Evolutionary conservation across 2,329 filamentous ascomycete species (phyloP).

Genomic region (Aspergillus costaricaensis): DNA sequence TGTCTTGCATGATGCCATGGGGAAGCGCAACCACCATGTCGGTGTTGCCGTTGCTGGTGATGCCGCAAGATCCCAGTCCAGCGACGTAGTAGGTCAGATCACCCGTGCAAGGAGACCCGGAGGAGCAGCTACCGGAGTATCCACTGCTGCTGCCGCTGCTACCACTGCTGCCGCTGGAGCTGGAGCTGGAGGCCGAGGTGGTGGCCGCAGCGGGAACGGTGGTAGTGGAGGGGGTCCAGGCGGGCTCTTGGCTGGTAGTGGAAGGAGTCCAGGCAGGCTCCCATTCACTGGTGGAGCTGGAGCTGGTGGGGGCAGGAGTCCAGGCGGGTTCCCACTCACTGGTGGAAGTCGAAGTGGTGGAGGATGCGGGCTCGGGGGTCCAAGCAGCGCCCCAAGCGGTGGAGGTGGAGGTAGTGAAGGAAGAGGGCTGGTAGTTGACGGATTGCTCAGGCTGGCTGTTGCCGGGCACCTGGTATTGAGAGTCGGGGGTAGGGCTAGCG

Average conservation of each 20-base stretch:
- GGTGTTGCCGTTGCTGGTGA: constrained; percentile 57
- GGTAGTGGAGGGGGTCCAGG: constrained; percentile 9
- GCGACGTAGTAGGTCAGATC: constrained; percentile 74
- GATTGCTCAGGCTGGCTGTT: constrained; percentile 4
- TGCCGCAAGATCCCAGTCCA: constrained; percentile 66
- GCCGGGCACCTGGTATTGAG: background rate
- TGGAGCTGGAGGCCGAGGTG: background rate
- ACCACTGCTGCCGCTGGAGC: constrained; percentile 1
- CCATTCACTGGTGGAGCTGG: background rate
- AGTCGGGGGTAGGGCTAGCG: constrained; percentile 22
- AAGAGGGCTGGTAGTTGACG: background rate
- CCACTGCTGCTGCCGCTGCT: constrained; percentile 22
- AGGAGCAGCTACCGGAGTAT: constrained; percentile 29
- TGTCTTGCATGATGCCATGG: constrained; percentile 66
- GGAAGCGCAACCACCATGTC: constrained; percentile 71
- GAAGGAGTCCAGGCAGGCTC: constrained; percentile 8
- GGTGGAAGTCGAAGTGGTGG: background rate
- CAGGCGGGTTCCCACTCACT: background rate
- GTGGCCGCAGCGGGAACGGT: constrained; percentile 1
- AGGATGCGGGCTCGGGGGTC: constrained; percentile 17
- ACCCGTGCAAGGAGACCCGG: constrained; percentile 48
- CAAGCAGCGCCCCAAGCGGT: constrained; percentile 6
- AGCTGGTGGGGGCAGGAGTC: constrained; percentile 3
- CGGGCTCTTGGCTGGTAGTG: background rate
- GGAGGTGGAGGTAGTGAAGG: constrained; percentile 16